phyloP scores from a whole-genome alignment of 2,329 filamentous ascomycete genomes.

The Pseudogymnoascus sp. region DNA sequence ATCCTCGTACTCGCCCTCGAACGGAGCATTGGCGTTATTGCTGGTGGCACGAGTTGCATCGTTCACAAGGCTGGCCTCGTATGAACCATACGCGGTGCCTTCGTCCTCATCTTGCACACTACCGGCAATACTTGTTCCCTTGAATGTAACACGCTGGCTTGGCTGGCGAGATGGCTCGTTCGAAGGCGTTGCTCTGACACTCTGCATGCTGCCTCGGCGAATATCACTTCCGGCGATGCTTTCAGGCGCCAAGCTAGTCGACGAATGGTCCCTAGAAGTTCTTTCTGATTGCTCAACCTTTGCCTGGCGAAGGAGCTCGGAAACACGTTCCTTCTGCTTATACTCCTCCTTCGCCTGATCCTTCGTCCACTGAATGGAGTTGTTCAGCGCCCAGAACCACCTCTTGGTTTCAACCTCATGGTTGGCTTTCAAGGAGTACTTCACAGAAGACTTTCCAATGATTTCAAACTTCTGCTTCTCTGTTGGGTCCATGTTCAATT shows the following conservation, averaged over 20 bases:
- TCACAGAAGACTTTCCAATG: constrained; percentile 94
- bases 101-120: constrained; percentile 45
- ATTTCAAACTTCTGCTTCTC: constrained; percentile 98
- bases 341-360: constrained; percentile 92
- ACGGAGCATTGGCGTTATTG: constrained; percentile 26
- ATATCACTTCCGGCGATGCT: constrained; percentile 22
- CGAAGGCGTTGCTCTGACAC: constrained; percentile 21
- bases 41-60: constrained; percentile 26
- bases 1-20: constrained; percentile 58
- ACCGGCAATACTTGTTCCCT: constrained; percentile 27
- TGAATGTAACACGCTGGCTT: constrained; percentile 26
- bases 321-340: constrained; percentile 64
- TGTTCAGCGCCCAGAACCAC: constrained; percentile 99
- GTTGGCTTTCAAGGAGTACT: constrained; percentile 95
- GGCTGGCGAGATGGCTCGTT: constrained; percentile 21
- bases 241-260: constrained; percentile 20
- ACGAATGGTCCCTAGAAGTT: constrained; percentile 38
- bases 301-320: constrained; percentile 69
- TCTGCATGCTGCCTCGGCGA: constrained; percentile 42
- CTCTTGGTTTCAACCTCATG: constrained; percentile 97
- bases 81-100: constrained; percentile 43
- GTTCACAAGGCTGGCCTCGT: constrained; percentile 47
- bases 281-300: constrained; percentile 64
- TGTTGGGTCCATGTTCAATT: constrained; percentile 89
- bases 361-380: constrained; percentile 97